Evolutionary conservation across 78 protist species (phyloP).

Genomic region (Dictyostelium brefeldianum): DNA sequence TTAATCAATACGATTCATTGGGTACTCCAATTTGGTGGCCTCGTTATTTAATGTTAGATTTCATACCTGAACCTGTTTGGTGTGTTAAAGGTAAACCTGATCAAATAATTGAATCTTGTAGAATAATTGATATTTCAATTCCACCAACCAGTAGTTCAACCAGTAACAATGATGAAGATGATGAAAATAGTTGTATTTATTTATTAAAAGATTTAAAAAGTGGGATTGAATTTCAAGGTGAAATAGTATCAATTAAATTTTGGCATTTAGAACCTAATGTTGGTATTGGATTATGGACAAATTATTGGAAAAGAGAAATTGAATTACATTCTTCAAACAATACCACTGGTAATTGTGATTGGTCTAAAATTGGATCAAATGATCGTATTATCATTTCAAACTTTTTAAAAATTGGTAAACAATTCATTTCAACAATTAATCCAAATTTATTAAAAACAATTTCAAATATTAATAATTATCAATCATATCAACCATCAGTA

Average conservation of each 20-base stretch:
- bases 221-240: constrained; percentile 51
- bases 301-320: constrained; percentile 60
- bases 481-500: background rate
- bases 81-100: background rate
- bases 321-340: background rate
- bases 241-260: constrained; percentile 24
- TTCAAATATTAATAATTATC: constrained; percentile 10
- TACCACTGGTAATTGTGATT: background rate
- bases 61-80: constrained; percentile 79
- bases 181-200: background rate
- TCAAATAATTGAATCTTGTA: background rate
- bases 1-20: constrained; percentile 44
- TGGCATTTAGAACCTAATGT: constrained; percentile 85
- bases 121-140: constrained; percentile 26
- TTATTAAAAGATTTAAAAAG: background rate
- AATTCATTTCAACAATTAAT: constrained; percentile 25
- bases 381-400: constrained; percentile 64
- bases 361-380: constrained; percentile 59
- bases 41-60: constrained; percentile 78
- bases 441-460: background rate
- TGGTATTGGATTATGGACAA: constrained; percentile 81
- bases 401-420: constrained; percentile 47
- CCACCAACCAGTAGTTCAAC: background rate
- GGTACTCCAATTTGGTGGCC: constrained; percentile 83
- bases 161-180: background rate